phyloP scores from a whole-genome alignment of 1,139 yeast genomes.

The Suhomyces kunorum region DNA sequence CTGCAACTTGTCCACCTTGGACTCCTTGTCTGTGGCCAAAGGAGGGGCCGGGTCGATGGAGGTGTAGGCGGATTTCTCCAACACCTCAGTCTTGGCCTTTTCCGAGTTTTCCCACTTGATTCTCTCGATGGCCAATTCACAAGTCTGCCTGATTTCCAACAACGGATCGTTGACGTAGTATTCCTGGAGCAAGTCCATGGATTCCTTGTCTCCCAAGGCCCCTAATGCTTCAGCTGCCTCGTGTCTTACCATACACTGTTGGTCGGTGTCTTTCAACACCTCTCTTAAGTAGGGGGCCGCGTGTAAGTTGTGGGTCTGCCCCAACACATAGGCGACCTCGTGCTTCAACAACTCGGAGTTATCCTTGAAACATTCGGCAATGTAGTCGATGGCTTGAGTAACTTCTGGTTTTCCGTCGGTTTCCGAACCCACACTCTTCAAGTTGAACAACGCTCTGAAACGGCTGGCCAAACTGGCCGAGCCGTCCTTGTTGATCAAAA shows the following conservation, averaged over 20 bases:
- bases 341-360: constrained; percentile 93
- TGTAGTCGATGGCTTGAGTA: constrained; percentile 71
- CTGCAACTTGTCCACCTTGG: constrained; percentile 63
- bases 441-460: constrained; percentile 89
- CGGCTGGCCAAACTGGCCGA: constrained; percentile 76
- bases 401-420: constrained; percentile 50
- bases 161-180: constrained; percentile 74
- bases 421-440: constrained; percentile 80
- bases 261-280: constrained; percentile 65
- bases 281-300: constrained; percentile 76
- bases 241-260: constrained; percentile 96
- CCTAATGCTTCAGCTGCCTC: constrained; percentile 99
- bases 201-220: constrained; percentile 82
- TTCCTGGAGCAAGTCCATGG: constrained; percentile 65
- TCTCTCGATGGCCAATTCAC: constrained; percentile 94
- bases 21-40: constrained; percentile 61
- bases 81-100: constrained; percentile 57
- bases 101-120: constrained; percentile 89
- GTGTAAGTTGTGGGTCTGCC: constrained; percentile 83
- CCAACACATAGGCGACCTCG: constrained; percentile 97
- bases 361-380: constrained; percentile 78
- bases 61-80: constrained; percentile 76
- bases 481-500: constrained; percentile 64
- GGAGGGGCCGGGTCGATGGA: constrained; percentile 99
- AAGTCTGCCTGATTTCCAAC: constrained; percentile 91